phyloP scores from a whole-genome alignment of 805 yeast genomes.

The Wickerhamomyces kurtzmanii region DNA sequence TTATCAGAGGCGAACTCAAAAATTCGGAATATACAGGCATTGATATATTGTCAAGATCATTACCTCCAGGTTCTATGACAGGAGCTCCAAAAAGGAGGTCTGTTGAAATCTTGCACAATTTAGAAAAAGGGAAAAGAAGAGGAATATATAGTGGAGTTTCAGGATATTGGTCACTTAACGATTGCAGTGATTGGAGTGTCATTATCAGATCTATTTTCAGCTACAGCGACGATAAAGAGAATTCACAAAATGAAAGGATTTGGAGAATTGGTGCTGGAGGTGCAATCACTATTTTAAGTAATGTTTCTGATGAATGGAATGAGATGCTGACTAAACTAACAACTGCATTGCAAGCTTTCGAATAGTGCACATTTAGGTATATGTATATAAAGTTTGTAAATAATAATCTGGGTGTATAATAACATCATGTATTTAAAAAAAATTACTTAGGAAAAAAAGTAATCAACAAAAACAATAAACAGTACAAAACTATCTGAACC shows the following conservation, averaged over 20 bases:
- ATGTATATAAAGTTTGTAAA: neutral
- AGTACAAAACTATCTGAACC: too few species aligned
- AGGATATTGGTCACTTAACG: constrained; percentile 89
- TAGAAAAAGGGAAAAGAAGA: constrained; percentile 30
- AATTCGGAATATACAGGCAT: constrained; percentile 45
- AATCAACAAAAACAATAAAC: too few species aligned
- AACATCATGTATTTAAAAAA: too few species aligned
- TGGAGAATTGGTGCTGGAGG: constrained; percentile 99
- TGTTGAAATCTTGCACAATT: constrained; percentile 62
- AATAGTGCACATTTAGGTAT: constrained; percentile 1
- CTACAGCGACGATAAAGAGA: constrained; percentile 38
- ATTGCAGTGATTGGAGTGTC: constrained; percentile 93
- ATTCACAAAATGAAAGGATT: constrained; percentile 16
- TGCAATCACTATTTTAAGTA: constrained; percentile 85
- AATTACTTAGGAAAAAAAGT: too few species aligned
- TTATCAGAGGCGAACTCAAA: constrained; percentile 50
- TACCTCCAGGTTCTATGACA: constrained; percentile 99
- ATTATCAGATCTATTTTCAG: constrained; percentile 76
- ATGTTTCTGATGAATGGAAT: constrained; percentile 79
- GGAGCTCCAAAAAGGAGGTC: constrained; percentile 97
- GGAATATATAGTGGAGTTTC: constrained; percentile 92
- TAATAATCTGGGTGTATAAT: too few species aligned
- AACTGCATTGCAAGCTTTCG: constrained; percentile 70
- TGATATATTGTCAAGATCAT: constrained; percentile 65
- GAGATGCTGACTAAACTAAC: constrained; percentile 79